phyloP scores from a whole-genome alignment of 1,139 yeast genomes.

The Magnusiomyces ingens region DNA sequence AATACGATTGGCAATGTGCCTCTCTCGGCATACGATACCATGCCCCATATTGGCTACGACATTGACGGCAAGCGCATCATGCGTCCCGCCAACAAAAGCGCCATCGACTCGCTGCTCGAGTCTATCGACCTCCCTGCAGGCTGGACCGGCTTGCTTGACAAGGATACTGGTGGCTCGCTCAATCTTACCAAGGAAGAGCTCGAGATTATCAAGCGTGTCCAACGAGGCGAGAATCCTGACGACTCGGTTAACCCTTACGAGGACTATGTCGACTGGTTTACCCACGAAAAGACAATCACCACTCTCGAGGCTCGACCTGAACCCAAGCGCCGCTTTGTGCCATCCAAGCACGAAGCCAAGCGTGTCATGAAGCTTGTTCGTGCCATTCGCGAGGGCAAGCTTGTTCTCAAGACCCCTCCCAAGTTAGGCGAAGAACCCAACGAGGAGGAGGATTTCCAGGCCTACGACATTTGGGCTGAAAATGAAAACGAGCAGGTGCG shows the following conservation, averaged over 20 bases:
- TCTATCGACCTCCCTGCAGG: conserved; percentile 93
- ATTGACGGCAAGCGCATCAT: conserved; percentile 95
- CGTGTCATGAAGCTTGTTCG: conserved; percentile 92
- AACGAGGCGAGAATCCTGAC: conserved; percentile 76
- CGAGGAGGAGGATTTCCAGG: conserved; percentile 29
- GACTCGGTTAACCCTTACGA: conserved; percentile 82
- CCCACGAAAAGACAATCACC: conserved; percentile 78
- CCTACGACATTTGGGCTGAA: conserved; percentile 83
- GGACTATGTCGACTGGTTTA: conserved; percentile 93
- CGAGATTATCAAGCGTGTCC: conserved; percentile 80
- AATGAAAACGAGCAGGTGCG: conserved; percentile 40
- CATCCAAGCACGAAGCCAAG: conserved; percentile 94
- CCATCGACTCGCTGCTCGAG: conserved; percentile 82
- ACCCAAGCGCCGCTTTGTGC: conserved; percentile 94
- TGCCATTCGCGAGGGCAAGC: conserved; percentile 94
- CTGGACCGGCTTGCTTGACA: conserved; percentile 95
- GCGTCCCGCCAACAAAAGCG: conserved; percentile 98
- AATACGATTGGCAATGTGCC: conserved; percentile 95
- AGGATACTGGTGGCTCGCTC: conserved; percentile 80
- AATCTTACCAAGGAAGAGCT: conserved; percentile 85
- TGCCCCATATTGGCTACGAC: conserved; percentile 96
- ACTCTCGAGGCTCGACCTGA: conserved; percentile 92
- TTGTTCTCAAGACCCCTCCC: conserved; percentile 56
- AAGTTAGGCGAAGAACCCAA: conserved; percentile 40
- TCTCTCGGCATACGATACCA: conserved; percentile 85